Evolutionary conservation across 306 rosid genomes (phyloP), one percentile per base, ranked within the genome.

Genomic region (Lathyrus sativus): DNA sequence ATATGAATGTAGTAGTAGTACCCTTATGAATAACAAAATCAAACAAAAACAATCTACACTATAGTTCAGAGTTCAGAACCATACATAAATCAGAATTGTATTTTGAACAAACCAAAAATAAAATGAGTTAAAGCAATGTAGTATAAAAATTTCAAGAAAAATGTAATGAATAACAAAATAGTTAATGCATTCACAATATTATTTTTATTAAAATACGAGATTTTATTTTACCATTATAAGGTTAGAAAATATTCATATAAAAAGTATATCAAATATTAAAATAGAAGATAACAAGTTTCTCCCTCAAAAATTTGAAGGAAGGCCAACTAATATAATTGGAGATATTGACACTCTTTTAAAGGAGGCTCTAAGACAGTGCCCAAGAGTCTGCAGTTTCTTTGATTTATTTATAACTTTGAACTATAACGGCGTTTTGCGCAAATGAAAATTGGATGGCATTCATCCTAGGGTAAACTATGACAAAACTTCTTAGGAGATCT

Each of bases 11-110:
- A 28, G 31, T 63, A 1, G 68, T 62, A 68, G 22, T 19, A 19
- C 54, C 65, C 58, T 83, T 82, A 7, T 51, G 10, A 51, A 19
- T 19, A 19, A 51, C 3, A 2, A 85, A 74, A 77, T 88, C 10
- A 53, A 78, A 39, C 9, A 74, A 59, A 39, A 44, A 1, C 18
- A 45, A 7, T 46, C 11, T 14, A 14, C 22, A 46, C 11, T 46
- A 14, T 46, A 46, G 18, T 28, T 41, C 11, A 41, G 45, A 41
- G 31, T 28, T 28, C 31, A 28, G 31, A 28, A 28, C 11, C 22
- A 19, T 19, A 0, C 22, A 19, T 19, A 19, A 19, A 19, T 19
- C 22, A 19, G 22, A 19, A 19, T 19, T 19, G 22, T 0, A 19
- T 19, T 19, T 19, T 19, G 22, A 19, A 19, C 22, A 19, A 19